A percentile compares a stretch with the other conserved stretches of the same genome.
phyloP scores from a whole-genome alignment of 371 early-diverging fungal genomes.

The Fennellomyces sp. region DNA sequence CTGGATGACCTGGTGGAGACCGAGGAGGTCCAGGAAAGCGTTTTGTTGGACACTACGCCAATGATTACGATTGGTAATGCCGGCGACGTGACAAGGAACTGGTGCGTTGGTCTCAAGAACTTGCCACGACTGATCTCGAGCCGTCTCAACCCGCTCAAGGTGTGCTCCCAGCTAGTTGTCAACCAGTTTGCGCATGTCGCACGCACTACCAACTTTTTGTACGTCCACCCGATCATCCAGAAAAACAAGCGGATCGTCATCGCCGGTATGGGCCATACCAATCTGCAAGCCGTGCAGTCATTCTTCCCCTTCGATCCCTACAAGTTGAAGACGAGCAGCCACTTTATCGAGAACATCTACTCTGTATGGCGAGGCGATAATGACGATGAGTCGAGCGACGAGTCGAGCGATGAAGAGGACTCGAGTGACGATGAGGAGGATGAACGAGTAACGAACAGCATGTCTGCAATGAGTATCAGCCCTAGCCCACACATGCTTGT shows the following conservation, averaged over 20 bases:
- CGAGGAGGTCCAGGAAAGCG: not conserved
- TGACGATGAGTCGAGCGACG: slow-evolving; percentile 55
- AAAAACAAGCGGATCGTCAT: slow-evolving; percentile 60
- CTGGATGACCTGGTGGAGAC: slow-evolving; percentile 35
- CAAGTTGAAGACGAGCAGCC: slow-evolving; percentile 66
- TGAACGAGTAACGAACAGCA: slow-evolving; percentile 46
- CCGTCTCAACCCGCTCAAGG: slow-evolving; percentile 83
- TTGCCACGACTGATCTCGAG: slow-evolving; percentile 82
- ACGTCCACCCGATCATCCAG: slow-evolving; percentile 80
- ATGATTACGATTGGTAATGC: slow-evolving; percentile 19
- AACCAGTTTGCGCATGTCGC: slow-evolving; percentile 85
- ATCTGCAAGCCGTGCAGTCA: slow-evolving; percentile 62
- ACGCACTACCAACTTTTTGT: slow-evolving; percentile 82
- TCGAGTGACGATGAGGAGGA: slow-evolving; percentile 42
- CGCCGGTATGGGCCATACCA: slow-evolving; percentile 31
- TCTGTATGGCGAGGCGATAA: slow-evolving; percentile 68
- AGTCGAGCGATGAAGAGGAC: slow-evolving; percentile 30
- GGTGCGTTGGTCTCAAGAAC: slow-evolving; percentile 46
- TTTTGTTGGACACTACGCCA: not conserved
- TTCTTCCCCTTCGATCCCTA: slow-evolving; percentile 97
- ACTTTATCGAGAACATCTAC: slow-evolving; percentile 66
- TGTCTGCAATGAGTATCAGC: slow-evolving; percentile 66
- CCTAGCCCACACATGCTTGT: slow-evolving; percentile 37
- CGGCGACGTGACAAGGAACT: slow-evolving; percentile 30
- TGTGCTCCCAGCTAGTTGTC: slow-evolving; percentile 81